Evolutionary conservation across 176 grass and related monocot species (phyloP), one percentile per base, ranked within the genome.

Genomic region (Oryza brachyantha): DNA sequence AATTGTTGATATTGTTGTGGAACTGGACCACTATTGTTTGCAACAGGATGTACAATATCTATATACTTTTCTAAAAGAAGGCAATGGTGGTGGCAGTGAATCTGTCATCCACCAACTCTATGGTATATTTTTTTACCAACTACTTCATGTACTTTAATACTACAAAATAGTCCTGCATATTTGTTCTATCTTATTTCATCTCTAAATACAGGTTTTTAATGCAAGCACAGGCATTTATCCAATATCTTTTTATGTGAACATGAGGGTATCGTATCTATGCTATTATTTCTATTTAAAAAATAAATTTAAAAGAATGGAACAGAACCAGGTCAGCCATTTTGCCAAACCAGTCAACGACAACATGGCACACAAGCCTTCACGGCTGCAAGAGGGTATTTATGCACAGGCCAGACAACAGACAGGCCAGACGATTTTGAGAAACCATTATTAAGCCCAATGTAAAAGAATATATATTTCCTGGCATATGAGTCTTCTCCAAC

Each of bases 201-300:
- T n/a, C n/a, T n/a, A n/a, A n/a, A n/a, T n/a, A n/a, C n/a, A n/a
- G n/a, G n/a, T n/a, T n/a, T n/a, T n/a, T n/a, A n/a, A n/a, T n/a
- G n/a, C n/a, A n/a, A n/a, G n/a, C n/a, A n/a, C n/a, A n/a, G n/a
- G n/a, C n/a, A n/a, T n/a, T n/a, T n/a, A n/a, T n/a, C n/a, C n/a
- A n/a, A n/a, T 76, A 84, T 5, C 43, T 61, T 21, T 79, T 57
- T 16, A 63, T 80, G 61, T 36, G 54, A 24, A 64, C 55, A 39
- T 58, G 14, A 70, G 41, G 55, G 58, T 54, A 67, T 55, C 40
- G 27, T 8, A 24, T 57, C 10, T 61, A 27, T 43, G 61, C 1
- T 71, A 25, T 36, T 81, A 37, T 19, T 80, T 61, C 36, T 61
- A 5, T 61, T 43, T 38, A 8, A 71, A 8, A 50, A 48, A 26